Percentiles rank a stretch among this genome's conserved stretches.
Conservation (phyloP, 2,329 filamentous ascomycete species). For the Neofusicoccum cordaticola region DNA sequence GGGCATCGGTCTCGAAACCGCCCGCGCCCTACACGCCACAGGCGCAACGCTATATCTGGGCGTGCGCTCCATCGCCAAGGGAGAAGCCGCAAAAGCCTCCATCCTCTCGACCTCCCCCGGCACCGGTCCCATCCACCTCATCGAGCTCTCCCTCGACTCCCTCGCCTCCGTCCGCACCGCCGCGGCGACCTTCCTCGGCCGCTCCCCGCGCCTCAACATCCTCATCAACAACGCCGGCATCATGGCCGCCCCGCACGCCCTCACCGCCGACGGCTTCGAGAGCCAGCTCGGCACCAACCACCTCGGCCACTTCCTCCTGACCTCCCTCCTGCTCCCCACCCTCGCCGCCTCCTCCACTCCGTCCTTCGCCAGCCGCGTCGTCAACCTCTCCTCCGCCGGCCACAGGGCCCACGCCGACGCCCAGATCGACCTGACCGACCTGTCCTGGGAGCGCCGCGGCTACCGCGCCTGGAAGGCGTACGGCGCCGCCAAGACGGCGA, state of each 20-base stretch:
- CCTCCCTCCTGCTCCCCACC: conserved; percentile 41
- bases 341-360: conserved; percentile 26
- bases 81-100: conserved; percentile 23
- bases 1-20: conserved; percentile 19
- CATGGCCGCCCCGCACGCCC: conserved; percentile 30
- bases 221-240: conserved; percentile 41
- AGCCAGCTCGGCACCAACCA: conserved; percentile 48
- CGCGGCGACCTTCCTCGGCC: conserved; percentile 27
- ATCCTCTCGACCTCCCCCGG: conserved; percentile 36
- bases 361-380: conserved; percentile 46
- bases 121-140: conserved; percentile 31
- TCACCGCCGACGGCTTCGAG: conserved; percentile 44
- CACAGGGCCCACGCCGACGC: conserved; percentile 31
- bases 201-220: conserved; percentile 35
- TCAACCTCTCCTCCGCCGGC: conserved; percentile 45
- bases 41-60: conserved; percentile 29
- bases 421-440: background rate
- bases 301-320: conserved; percentile 45
- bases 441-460: background rate
- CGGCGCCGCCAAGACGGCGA: conserved; percentile 26
- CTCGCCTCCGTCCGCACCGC: conserved; percentile 36
- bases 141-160: conserved; percentile 36
- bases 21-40: conserved; percentile 19
- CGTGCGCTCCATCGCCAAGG: conserved; percentile 26
- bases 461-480: conserved; percentile 20